A percentile compares a stretch with the other conserved stretches of the same genome.
These are phyloP conservation scores for Neonectria sp. DNA, from an alignment of 2,329 filamentous ascomycete genomes.

Conservation along the genomic window DNA sequence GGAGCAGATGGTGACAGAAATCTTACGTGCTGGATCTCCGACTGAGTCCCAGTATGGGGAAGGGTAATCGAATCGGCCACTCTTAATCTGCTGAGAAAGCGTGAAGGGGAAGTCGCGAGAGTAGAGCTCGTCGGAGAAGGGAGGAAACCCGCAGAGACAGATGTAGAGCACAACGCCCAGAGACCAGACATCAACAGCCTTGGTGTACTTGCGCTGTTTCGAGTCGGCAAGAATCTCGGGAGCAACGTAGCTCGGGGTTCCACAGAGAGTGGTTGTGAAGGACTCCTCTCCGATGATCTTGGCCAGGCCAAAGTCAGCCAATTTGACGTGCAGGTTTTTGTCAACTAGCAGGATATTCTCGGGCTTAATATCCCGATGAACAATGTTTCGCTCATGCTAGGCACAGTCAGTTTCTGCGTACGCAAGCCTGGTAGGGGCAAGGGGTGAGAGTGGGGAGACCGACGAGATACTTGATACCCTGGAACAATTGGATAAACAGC, in stretches of 20 bases:
- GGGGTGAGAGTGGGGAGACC: slow-evolving; percentile 50
- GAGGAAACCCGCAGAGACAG: slow-evolving; percentile 95
- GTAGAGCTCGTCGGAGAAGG: slow-evolving; percentile 95
- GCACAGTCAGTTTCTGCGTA: slow-evolving; percentile 21
- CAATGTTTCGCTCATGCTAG: slow-evolving; percentile 96
- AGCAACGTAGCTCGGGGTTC: slow-evolving; percentile 97
- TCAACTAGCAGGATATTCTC: slow-evolving; percentile 95
- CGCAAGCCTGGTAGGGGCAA: not conserved
- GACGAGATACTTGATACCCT: slow-evolving; percentile 96
- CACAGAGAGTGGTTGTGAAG: slow-evolving; percentile 95
- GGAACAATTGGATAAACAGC: slow-evolving; percentile 91
- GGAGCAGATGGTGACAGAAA: not conserved
- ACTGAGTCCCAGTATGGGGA: slow-evolving; percentile 86
- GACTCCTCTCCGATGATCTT: slow-evolving; percentile 99
- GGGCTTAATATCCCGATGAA: slow-evolving; percentile 97
- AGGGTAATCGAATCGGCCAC: slow-evolving; percentile 92
- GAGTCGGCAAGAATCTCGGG: slow-evolving; percentile 92
- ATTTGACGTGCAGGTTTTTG: slow-evolving; percentile 87
- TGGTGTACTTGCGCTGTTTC: slow-evolving; percentile 89
- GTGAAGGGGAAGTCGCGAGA: slow-evolving; percentile 86
- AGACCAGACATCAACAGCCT: slow-evolving; percentile 96
- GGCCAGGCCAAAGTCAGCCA: slow-evolving; percentile 96
- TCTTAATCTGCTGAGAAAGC: slow-evolving; percentile 92
- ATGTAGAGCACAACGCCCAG: slow-evolving; percentile 98
- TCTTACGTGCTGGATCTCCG: slow-evolving; percentile 77